Evolutionary conservation across 2,329 filamentous ascomycete genomes (phyloP).

Genomic region (Pseudovirgaria hyperparasitica): DNA sequence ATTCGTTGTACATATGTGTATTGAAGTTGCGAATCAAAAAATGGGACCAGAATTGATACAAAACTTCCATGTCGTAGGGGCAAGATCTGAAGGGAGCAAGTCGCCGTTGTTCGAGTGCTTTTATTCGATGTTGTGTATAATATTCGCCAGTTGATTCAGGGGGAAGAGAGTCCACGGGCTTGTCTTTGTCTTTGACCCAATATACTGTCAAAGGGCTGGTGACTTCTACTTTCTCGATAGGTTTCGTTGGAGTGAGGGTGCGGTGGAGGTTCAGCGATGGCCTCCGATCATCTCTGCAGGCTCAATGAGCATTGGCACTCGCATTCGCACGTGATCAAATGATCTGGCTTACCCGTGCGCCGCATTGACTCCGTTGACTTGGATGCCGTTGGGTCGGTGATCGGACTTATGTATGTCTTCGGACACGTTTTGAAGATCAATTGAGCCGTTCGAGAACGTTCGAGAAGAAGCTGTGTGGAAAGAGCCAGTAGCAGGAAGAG

Average conservation of each 20-base stretch:
- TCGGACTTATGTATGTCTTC: slow-evolving; percentile 32
- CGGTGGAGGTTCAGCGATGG: no score
- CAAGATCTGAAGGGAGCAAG: slow-evolving; percentile 30
- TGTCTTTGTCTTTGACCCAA: slow-evolving; percentile 38
- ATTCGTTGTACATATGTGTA: slow-evolving; percentile 61
- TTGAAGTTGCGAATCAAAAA: slow-evolving; percentile 66
- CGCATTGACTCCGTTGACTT: slow-evolving; percentile 21
- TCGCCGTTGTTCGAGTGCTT: slow-evolving; percentile 37
- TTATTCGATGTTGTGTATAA: slow-evolving; percentile 35
- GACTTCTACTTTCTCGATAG: no score
- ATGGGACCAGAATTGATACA: slow-evolving; percentile 65
- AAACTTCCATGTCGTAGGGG: slow-evolving; percentile 48
- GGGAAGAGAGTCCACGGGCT: slow-evolving; percentile 29
- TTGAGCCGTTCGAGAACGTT: slow-evolving; percentile 43
- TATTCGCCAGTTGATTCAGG: slow-evolving; percentile 34
- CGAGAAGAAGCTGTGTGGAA: slow-evolving; percentile 30
- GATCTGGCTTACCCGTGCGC: slow-evolving; percentile 17
- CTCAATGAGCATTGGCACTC: no score
- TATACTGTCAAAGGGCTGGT: slow-evolving; percentile 25
- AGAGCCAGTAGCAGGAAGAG: slow-evolving; percentile 16
- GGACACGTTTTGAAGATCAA: slow-evolving; percentile 38
- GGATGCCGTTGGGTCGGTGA: slow-evolving; percentile 22
- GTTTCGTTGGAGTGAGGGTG: no score
- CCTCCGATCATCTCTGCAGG: no score
- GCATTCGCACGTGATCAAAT: no score